Percentiles rank a stretch among this genome's conserved stretches.
Conservation (phyloP, 768 basidiomycete species). For the Boletellus ananas region DNA sequence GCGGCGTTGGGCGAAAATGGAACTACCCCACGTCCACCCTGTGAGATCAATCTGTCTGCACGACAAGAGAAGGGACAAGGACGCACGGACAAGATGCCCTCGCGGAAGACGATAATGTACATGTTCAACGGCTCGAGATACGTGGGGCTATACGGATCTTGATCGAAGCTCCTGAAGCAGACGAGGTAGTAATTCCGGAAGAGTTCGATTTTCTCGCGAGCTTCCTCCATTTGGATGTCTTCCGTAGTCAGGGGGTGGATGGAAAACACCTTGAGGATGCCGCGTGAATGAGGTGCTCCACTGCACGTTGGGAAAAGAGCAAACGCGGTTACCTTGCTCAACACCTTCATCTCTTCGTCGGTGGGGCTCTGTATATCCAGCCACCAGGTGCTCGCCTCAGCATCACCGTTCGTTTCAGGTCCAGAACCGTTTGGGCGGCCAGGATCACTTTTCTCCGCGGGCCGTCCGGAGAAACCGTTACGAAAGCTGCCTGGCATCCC, state of each 20-base stretch:
- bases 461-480: slow-evolving; percentile 17
- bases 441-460: slow-evolving; percentile 18
- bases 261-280: slow-evolving; percentile 69
- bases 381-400: slow-evolving; percentile 93
- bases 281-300: neutral
- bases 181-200: slow-evolving; percentile 99
- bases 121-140: slow-evolving; percentile 98
- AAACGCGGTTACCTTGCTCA: slow-evolving; percentile 67
- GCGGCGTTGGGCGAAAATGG: slow-evolving; percentile 95
- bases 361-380: slow-evolving; percentile 90
- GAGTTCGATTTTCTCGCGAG: slow-evolving; percentile 98
- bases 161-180: slow-evolving; percentile 98
- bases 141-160: slow-evolving; percentile 95
- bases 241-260: slow-evolving; percentile 99
- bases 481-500: slow-evolving; percentile 2
- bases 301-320: neutral
- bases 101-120: slow-evolving; percentile 99
- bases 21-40: slow-evolving; percentile 54
- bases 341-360: slow-evolving; percentile 97
- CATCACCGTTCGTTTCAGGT: slow-evolving; percentile 31
- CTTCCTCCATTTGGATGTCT: slow-evolving; percentile 99
- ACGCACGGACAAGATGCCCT: slow-evolving; percentile 90
- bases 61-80: neutral
- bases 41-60: neutral
- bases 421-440: slow-evolving; percentile 24